These are phyloP conservation scores for Rhynchosporium graminicola DNA, from an alignment of 2,329 filamentous ascomycete species.

Conservation along the genomic window DNA sequence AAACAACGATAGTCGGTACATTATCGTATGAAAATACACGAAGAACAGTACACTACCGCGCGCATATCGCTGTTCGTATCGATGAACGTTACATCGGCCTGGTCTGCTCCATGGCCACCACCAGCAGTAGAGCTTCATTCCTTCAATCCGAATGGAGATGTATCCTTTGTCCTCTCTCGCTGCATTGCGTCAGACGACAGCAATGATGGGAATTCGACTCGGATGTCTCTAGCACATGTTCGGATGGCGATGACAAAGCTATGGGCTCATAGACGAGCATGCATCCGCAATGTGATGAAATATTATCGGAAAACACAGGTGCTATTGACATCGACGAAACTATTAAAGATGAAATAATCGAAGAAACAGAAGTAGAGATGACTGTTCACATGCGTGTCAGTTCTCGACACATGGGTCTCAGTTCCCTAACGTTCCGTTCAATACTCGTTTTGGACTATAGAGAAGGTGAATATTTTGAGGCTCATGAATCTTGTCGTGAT, in stretches of 20 bases:
- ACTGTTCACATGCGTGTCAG: neutral
- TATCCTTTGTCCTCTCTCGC: neutral
- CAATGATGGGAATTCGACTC: neutral
- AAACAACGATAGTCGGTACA: neutral
- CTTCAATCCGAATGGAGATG: slow-evolving; percentile 9
- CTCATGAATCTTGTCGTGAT: slow-evolving; percentile 7
- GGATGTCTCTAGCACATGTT: neutral
- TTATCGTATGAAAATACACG: neutral
- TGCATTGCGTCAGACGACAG: neutral
- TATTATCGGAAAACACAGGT: neutral
- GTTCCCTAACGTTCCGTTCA: neutral
- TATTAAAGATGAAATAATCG: neutral
- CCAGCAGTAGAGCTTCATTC: neutral
- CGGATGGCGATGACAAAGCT: neutral
- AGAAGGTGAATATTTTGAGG: neutral
- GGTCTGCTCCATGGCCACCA: neutral
- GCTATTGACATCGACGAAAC: neutral
- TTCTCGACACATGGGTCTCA: neutral
- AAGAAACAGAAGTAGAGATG: neutral
- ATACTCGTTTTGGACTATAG: neutral
- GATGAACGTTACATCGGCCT: neutral
- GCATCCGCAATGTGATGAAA: neutral
- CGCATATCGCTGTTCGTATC: no score
- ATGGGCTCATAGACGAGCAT: neutral
- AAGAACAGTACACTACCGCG: no score